Percentiles rank a stretch among this genome's conserved stretches.
Conservation (phyloP, 441 rosid genomes). For the Aquilaria agallochum region DNA sequence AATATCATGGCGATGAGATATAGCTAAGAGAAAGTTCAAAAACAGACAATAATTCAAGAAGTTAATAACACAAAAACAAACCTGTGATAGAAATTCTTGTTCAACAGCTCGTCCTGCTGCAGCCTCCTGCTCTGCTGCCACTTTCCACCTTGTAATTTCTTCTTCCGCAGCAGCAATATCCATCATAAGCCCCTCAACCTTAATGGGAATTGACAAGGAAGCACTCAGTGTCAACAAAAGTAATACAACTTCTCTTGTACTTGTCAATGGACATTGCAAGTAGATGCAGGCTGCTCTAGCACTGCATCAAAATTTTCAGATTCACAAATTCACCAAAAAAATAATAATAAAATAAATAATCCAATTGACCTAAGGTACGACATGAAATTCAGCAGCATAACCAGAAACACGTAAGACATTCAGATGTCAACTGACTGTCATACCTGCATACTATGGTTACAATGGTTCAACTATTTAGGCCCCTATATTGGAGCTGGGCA, state of each 20-base stretch:
- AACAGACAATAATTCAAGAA: neutral
- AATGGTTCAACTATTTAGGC: too few relatives aligned
- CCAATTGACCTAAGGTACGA: neutral
- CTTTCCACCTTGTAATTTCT: slow-evolving; percentile 96
- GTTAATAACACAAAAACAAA: slow-evolving; percentile 10
- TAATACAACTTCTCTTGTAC: neutral
- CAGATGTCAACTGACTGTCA: too few relatives aligned
- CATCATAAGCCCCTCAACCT: slow-evolving; percentile 97
- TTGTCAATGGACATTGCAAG: neutral
- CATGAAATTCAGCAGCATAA: neutral
- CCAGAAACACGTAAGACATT: too few relatives aligned
- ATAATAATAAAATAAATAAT: too few relatives aligned
- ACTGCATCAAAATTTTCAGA: neutral
- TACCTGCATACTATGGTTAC: too few relatives aligned
- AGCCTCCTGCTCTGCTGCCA: slow-evolving; percentile 98
- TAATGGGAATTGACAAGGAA: slow-evolving; percentile 14
- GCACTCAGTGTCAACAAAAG: slow-evolving; percentile 9
- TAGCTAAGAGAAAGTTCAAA: too few relatives aligned
- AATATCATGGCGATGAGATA: too few relatives aligned
- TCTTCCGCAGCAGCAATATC: slow-evolving; percentile 96
- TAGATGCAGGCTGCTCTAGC: neutral
- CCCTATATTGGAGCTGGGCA: too few relatives aligned
- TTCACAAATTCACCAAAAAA: too few relatives aligned
- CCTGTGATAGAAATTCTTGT: slow-evolving; percentile 73
- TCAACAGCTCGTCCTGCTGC: slow-evolving; percentile 95